A percentile compares a stretch with the other conserved stretches of the same genome.
phyloP scores from a whole-genome alignment of 257 asterid genomes.

The Pogostemon cablin region DNA sequence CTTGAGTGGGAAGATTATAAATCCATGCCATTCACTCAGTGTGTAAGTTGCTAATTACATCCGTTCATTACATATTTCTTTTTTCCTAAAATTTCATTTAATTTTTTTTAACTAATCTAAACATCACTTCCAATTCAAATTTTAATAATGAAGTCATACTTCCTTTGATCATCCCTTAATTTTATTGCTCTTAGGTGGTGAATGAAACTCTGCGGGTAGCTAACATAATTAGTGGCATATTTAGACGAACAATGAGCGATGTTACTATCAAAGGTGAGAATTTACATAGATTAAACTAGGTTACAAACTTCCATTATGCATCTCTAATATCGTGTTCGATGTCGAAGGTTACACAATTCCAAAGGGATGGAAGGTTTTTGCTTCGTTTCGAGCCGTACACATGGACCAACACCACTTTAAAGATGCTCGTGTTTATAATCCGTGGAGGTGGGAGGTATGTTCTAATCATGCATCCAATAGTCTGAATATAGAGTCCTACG shows the following conservation, averaged over 20 bases:
- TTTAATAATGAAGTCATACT: background rate
- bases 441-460: slow-evolving; percentile 96
- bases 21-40: slow-evolving; percentile 94
- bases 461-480: background rate
- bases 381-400: slow-evolving; percentile 91
- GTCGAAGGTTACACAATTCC: slow-evolving; percentile 75
- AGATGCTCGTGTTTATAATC: slow-evolving; percentile 91
- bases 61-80: background rate
- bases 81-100: too few species aligned
- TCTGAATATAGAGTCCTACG: background rate
- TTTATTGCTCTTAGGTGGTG: slow-evolving; percentile 58
- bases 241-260: slow-evolving; percentile 84
- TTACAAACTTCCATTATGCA: too few species aligned
- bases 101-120: background rate
- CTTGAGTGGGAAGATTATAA: slow-evolving; percentile 92
- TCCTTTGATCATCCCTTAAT: background rate
- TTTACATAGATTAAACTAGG: background rate
- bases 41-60: slow-evolving; percentile 55
- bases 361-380: slow-evolving; percentile 86
- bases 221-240: slow-evolving; percentile 88
- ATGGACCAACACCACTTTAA: slow-evolving; percentile 70
- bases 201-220: slow-evolving; percentile 92
- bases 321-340: too few species aligned
- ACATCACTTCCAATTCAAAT: background rate
- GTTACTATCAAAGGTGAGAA: slow-evolving; percentile 74